Percentiles rank a stretch among this genome's conserved stretches.
phyloP scores from a whole-genome alignment of 768 basidiomycete genomes.

The Cyathus striatus region DNA sequence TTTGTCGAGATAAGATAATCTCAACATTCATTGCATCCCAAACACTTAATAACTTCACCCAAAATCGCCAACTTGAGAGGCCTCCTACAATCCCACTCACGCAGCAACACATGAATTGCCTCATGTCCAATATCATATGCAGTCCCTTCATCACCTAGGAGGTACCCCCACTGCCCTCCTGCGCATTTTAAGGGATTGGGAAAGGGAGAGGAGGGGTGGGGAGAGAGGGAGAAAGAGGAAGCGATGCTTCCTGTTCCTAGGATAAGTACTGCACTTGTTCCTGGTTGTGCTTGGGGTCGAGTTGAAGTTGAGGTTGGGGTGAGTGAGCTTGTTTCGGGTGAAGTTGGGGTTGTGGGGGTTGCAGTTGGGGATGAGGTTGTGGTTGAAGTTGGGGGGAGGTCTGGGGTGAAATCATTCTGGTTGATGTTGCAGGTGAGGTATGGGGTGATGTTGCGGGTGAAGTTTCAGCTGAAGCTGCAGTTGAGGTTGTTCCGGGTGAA shows the following conservation, averaged over 20 bases:
- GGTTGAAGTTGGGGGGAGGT: no score
- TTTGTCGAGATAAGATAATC: conserved; percentile 18
- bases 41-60: conserved; percentile 9
- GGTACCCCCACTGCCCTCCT: conserved; percentile 20
- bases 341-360: no score
- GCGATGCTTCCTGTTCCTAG: conserved; percentile 19
- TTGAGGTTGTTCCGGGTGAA: no score
- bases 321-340: no score
- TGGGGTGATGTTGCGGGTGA: no score
- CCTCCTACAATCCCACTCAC: conserved; percentile 13
- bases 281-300: no score
- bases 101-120: conserved; percentile 13
- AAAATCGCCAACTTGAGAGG: conserved; percentile 10
- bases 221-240: conserved; percentile 9
- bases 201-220: conserved; percentile 6
- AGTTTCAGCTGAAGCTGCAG: no score
- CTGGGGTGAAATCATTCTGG: no score
- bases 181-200: conserved; percentile 11
- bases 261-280: conserved; percentile 15
- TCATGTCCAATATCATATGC: conserved; percentile 17
- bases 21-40: conserved; percentile 13
- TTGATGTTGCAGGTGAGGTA: no score
- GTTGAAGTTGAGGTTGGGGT: no score
- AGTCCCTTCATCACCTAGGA: conserved; percentile 20
- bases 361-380: no score